Base-by-base conservation (phyloP, 352 stramenopile species). In the Phytophthora megakarya region DNA sequence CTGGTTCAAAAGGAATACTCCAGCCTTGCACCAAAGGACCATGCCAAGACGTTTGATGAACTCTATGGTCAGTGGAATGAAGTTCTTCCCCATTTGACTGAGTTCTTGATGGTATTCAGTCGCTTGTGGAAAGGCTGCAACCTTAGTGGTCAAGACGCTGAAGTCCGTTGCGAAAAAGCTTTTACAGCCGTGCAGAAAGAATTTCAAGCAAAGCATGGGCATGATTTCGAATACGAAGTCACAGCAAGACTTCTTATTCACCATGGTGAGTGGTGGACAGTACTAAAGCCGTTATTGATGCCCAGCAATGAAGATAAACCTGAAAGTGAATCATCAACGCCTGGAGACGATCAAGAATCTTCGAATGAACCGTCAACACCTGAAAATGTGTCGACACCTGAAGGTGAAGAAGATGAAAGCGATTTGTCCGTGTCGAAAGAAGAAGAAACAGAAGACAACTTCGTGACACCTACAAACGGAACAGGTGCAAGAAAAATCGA, bases 91-190 rank as follows among this genome's bases (percentile, higher is more conserved):
- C n/a, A 25, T 18, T 19, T 55, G 19, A 39, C 21, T 3, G 19
- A 32, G 4, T 55, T 55, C 18, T 15, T 43, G 21, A 22, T 5
- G 13, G 13, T 35, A 1, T 57, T 57, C 10, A 38, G 12, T 4
- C 35, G 22, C 7, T n/a, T n/a, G 2, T 37, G 49, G 22, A 35
- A 35, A 35, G 30, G 8, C 30, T 35, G 8, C 30, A 35, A 35
- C 18, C 12, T 33, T 37, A 26, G 22, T 57, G 22, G 35, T n/a
- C 19, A 57, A 57, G 35, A 57, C 33, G 49, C 49, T 11, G 35
- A 37, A 32, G 44, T n/a, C 21, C 18, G 16, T 21, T 23, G 32
- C 23, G 21, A 57, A 46, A n/a, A 26, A 37, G 19, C 28, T 15
- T 39, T 53, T 19, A 42, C n/a, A 7, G 25, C 49, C 10, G 16